Conservation (phyloP, 2,329 filamentous ascomycete genomes). For the Colletotrichum navitas region DNA sequence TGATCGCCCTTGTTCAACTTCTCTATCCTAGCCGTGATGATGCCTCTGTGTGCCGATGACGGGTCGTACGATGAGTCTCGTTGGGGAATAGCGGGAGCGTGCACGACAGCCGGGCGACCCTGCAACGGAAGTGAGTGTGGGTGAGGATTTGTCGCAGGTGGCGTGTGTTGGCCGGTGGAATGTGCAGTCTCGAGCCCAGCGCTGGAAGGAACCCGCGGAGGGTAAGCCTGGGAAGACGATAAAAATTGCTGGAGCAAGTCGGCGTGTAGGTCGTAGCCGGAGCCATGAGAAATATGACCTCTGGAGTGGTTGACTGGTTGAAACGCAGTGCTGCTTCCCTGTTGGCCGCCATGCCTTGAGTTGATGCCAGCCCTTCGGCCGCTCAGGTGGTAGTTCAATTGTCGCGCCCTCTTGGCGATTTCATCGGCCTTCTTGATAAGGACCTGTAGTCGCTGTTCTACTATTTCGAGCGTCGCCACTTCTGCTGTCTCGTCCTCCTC, state of each 20-base stretch:
- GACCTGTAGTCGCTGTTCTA: slow-evolving; percentile 81
- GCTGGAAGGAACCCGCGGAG: slow-evolving; percentile 35
- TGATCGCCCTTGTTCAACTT: slow-evolving; percentile 78
- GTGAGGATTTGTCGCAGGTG: slow-evolving; percentile 46
- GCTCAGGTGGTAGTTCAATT: slow-evolving; percentile 84
- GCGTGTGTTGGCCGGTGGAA: slow-evolving; percentile 45
- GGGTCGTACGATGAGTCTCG: slow-evolving; percentile 47
- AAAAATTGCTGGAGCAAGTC: slow-evolving; percentile 69
- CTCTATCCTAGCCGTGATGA: slow-evolving; percentile 83
- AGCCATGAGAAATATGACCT: slow-evolving; percentile 45
- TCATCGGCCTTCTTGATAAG: slow-evolving; percentile 87
- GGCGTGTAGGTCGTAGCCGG: slow-evolving; percentile 63
- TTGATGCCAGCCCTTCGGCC: slow-evolving; percentile 80
- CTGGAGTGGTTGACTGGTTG: slow-evolving; percentile 51
- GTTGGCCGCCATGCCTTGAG: slow-evolving; percentile 65
- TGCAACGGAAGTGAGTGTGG: slow-evolving; percentile 45
- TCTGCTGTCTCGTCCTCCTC: slow-evolving; percentile 90
- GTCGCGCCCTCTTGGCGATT: slow-evolving; percentile 71
- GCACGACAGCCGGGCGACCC: slow-evolving; percentile 46
- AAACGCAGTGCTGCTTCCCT: slow-evolving; percentile 53
- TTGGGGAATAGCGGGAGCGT: slow-evolving; percentile 48
- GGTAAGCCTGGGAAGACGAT: slow-evolving; percentile 44
- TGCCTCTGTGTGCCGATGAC: slow-evolving; percentile 55
- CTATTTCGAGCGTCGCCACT: slow-evolving; percentile 83
- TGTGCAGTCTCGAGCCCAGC: slow-evolving; percentile 43